Percentiles rank a stretch among this genome's conserved stretches.
Evolutionary conservation across 768 basidiomycete genomes (phyloP).

Genomic region (Solioccasus polychromus): DNA sequence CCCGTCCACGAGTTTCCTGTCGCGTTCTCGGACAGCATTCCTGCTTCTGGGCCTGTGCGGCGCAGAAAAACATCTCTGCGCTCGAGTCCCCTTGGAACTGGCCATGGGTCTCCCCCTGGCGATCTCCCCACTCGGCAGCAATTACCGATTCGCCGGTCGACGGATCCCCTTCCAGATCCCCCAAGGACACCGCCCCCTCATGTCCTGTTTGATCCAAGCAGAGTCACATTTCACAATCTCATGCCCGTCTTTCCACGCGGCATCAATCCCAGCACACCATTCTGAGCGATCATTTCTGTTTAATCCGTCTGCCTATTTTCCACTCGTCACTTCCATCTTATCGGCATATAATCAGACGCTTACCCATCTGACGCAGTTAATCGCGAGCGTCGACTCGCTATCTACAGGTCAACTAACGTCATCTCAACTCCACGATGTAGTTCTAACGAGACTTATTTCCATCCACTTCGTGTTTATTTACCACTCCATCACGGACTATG

Average conservation of each 20-base stretch:
- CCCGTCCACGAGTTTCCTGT: constrained; percentile 29
- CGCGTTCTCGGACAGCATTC: constrained; percentile 19
- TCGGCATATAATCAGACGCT: constrained; percentile 28
- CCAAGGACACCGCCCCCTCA: constrained; percentile 35
- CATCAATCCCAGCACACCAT: constrained; percentile 12
- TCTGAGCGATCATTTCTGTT: constrained; percentile 5
- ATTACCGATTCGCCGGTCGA: constrained; percentile 30
- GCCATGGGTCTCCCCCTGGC: constrained; percentile 12
- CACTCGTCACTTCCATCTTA: constrained; percentile 22
- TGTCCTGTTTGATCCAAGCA: constrained; percentile 44
- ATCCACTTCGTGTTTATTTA: constrained; percentile 12
- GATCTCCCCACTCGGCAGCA: constrained; percentile 18
- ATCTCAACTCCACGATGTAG: constrained; percentile 31
- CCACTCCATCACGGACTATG: constrained; percentile 30
- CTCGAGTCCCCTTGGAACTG: constrained; percentile 42
- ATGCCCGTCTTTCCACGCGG: constrained; percentile 53
- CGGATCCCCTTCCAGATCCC: constrained; percentile 12
- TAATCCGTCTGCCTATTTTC: constrained; percentile 7
- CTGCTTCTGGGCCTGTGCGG: constrained; percentile 53
- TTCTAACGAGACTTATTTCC: constrained; percentile 21
- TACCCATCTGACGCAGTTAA: constrained; percentile 31
- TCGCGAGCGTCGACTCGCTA: constrained; percentile 19
- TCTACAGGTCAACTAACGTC: constrained; percentile 19
- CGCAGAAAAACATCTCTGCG: constrained; percentile 54
- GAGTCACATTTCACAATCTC: constrained; percentile 54